These are phyloP conservation scores for Tieghemostelium lacteum DNA, from an alignment of 78 protist species.

Conservation along the genomic window DNA sequence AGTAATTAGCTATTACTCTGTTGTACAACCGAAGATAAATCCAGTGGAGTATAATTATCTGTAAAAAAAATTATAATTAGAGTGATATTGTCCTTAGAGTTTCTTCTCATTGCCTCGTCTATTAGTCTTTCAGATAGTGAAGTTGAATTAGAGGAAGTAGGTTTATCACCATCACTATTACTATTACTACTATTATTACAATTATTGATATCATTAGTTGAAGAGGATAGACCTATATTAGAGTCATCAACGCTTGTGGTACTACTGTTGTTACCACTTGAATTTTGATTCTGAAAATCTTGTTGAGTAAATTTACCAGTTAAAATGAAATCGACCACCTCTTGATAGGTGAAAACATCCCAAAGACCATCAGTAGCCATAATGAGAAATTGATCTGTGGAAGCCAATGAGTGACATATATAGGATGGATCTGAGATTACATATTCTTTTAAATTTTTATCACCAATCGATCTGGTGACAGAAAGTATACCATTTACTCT, in stretches of 20 bases:
- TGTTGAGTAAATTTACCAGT: neutral
- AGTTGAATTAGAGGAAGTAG: neutral
- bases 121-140: slow-evolving; percentile 26
- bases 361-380: slow-evolving; percentile 85
- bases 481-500: slow-evolving; percentile 73
- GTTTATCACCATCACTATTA: neutral
- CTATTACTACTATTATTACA: neutral
- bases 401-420: neutral
- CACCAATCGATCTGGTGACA: slow-evolving; percentile 71
- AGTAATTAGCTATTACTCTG: too few species aligned
- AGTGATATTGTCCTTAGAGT: slow-evolving; percentile 70
- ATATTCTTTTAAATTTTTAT: slow-evolving; percentile 42
- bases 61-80: slow-evolving; percentile 37
- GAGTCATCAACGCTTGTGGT: neutral
- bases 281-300: neutral
- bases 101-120: slow-evolving; percentile 72
- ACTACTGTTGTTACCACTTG: neutral
- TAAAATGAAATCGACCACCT: slow-evolving; percentile 19
- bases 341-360: slow-evolving; percentile 73
- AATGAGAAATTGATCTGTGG: slow-evolving; percentile 46
- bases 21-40: too few species aligned
- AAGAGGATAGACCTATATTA: neutral
- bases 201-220: neutral
- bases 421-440: slow-evolving; percentile 38
- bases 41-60: slow-evolving; percentile 1